Base-by-base conservation (phyloP, 1,284 basidiomycete genomes). In the Heterobasidion parviporum region DNA sequence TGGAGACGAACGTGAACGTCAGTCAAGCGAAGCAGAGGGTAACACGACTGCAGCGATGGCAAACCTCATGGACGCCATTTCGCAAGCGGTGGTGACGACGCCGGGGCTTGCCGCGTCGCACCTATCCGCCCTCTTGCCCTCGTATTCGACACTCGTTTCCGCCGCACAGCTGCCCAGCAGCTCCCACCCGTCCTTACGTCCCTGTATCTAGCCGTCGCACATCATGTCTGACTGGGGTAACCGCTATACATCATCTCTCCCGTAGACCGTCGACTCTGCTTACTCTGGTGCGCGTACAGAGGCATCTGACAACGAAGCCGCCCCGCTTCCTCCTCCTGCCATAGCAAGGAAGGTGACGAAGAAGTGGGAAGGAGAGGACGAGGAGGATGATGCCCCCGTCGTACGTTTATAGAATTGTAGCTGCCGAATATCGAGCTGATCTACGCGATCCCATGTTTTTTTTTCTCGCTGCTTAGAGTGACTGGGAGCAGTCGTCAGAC, bases 401-500 rank as follows among this genome's bases (percentile, higher is more conserved):
- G 83, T 85, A 64, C 63, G 78, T 76, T 38, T 44, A n/a, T 20
- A 35, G 18, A 35, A 50, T 53, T 41, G 16, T 54, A 18, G 6
- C 8, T 18, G 18, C 26, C 38, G 16, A 32, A 18, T 49, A 48
- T 43, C 34, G 53, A 55, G 35, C 56, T 59, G 52, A 57, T 56
- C 52, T 14, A 12, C 26, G 36, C 51, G 48, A 55, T 50, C 45
- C 47, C 43, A 60, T 60, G 55, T 52, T 54, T 18, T n/a, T 49
- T 52, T 57, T 54, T 35, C 63, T 48, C 46, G 46, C 9, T 32
- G 15, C 34, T 33, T 34, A 95, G 89, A 93, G 92, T 68, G 92
- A 95, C 70, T 97, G 94, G 94, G 94, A 98, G 62, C 89, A 80
- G 47, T 89, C 87, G 4, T 91, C 89, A 6, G 87, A 87, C n/a